phyloP scores from a whole-genome alignment of 192 early-diverging fungal genomes.

The Piromyces sp. region DNA sequence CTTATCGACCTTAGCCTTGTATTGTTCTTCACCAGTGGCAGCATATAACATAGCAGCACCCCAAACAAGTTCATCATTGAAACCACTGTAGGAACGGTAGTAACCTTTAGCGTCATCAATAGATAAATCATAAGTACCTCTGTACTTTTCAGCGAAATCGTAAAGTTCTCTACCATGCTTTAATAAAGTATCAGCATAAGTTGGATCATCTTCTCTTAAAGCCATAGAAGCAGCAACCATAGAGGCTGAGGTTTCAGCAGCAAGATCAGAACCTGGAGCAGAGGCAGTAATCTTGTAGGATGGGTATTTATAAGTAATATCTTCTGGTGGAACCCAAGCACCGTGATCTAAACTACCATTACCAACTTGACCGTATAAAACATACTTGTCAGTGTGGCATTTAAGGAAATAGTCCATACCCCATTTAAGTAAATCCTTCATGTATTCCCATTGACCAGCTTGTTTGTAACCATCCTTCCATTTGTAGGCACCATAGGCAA shows the following conservation, averaged over 20 bases:
- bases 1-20: constrained; percentile 17
- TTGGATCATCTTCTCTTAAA: constrained; percentile 10
- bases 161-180: constrained; percentile 21
- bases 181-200: constrained; percentile 4
- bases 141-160: constrained; percentile 22
- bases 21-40: constrained; percentile 21
- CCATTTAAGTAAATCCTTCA: constrained; percentile 32
- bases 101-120: constrained; percentile 14
- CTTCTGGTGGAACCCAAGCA: constrained; percentile 1
- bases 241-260: constrained; percentile 30
- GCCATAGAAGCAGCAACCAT: constrained; percentile 22
- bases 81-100: constrained; percentile 18
- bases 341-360: constrained; percentile 18
- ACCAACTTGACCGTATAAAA: constrained; percentile 4
- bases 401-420: constrained; percentile 42
- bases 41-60: constrained; percentile 38
- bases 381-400: constrained; percentile 24
- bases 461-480: constrained; percentile 31
- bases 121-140: constrained; percentile 15
- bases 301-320: constrained; percentile 25
- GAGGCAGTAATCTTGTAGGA: constrained; percentile 24
- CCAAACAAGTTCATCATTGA: constrained; percentile 25
- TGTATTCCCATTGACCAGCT: constrained; percentile 19
- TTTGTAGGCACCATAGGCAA: constrained; percentile 29
- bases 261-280: constrained; percentile 32